These are phyloP conservation scores for Boletellus ananiceps DNA, from an alignment of 768 basidiomycete species.

Conservation along the genomic window DNA sequence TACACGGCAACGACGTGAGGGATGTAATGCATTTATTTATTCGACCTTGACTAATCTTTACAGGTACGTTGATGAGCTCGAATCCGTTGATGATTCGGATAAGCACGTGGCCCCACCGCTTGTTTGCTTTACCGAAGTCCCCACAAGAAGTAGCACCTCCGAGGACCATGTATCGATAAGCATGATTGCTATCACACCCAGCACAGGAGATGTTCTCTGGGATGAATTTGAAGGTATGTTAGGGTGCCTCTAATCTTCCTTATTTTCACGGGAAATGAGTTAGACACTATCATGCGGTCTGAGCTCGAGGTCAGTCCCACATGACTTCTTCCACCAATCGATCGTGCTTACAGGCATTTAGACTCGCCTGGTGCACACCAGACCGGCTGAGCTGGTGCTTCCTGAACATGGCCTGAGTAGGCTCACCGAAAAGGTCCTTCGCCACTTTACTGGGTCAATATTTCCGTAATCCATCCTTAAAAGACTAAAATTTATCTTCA, in stretches of 20 bases:
- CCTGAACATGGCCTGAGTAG: constrained; percentile 56
- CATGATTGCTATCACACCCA: constrained; percentile 75
- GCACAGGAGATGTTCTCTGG: constrained; percentile 91
- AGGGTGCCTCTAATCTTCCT: neutral
- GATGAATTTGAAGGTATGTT: constrained; percentile 78
- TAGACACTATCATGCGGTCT: constrained; percentile 78
- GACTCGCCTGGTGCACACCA: constrained; percentile 84
- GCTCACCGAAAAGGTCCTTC: constrained; percentile 71
- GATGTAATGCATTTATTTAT: neutral
- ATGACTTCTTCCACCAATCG: neutral
- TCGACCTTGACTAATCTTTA: constrained; percentile 6
- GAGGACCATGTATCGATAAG: constrained; percentile 49
- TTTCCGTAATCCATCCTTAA: constrained; percentile 1
- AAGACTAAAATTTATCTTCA: constrained; percentile 4
- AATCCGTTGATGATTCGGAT: constrained; percentile 60
- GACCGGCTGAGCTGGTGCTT: constrained; percentile 77
- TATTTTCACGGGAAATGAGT: constrained; percentile 3
- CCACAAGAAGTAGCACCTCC: constrained; percentile 7
- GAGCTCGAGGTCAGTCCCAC: constrained; percentile 70
- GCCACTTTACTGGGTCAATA: constrained; percentile 61
- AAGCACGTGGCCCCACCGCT: constrained; percentile 58
- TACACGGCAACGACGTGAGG: constrained; percentile 86
- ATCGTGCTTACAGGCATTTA: constrained; percentile 29
- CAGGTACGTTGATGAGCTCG: constrained; percentile 82
- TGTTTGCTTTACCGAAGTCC: constrained; percentile 64